Conservation (phyloP, 2,329 filamentous ascomycete genomes). For the Fusarium globosum region DNA sequence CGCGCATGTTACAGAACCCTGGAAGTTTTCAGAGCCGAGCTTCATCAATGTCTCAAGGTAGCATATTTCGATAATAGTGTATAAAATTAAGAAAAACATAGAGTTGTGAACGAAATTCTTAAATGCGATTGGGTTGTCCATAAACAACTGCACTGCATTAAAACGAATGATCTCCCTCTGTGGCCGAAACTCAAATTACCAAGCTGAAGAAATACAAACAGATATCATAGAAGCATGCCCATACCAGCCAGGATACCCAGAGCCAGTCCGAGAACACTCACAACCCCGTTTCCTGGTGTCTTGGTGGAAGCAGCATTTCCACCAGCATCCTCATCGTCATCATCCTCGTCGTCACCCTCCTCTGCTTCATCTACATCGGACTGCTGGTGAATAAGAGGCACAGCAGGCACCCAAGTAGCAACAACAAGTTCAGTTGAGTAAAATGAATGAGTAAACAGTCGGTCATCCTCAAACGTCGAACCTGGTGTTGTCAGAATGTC, state of each 20-base stretch:
- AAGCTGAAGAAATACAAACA: not conserved
- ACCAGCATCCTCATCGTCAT: not conserved
- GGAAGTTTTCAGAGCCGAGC: not conserved
- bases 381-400: not conserved
- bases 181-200: not conserved
- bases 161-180: not conserved
- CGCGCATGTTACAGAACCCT: not conserved
- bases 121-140: not conserved
- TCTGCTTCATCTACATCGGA: not conserved
- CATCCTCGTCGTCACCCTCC: not conserved
- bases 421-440: not conserved
- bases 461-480: not conserved
- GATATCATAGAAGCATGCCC: conserved; percentile 8
- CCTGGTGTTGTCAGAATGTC: not conserved
- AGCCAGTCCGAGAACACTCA: not conserved
- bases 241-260: conserved; percentile 6
- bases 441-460: not conserved
- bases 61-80: not conserved
- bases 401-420: conserved; percentile 3
- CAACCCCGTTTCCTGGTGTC: not conserved
- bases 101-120: not conserved
- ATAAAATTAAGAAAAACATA: not conserved
- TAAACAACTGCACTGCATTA: not conserved
- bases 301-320: not conserved
- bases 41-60: not conserved